Percentiles rank a stretch among this genome's conserved stretches.
These are phyloP conservation scores for Venturia pyrina DNA, from an alignment of 2,329 filamentous ascomycete species.

Conservation along the genomic window DNA sequence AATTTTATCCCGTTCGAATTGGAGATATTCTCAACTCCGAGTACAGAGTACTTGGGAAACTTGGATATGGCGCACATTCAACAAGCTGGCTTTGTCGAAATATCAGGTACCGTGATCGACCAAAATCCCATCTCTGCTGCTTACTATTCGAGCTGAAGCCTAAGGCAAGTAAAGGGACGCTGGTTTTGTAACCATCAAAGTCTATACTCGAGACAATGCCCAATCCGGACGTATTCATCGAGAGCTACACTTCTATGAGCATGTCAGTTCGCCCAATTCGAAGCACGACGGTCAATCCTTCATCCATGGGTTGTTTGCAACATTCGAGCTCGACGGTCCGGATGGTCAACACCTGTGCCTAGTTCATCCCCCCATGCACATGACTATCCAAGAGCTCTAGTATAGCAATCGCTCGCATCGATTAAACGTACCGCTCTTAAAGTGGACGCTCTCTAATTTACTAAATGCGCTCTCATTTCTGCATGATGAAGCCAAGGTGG, in stretches of 20 bases:
- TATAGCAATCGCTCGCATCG: neutral
- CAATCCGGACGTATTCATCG: neutral
- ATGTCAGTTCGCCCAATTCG: neutral
- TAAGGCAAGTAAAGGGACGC: neutral
- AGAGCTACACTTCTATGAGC: neutral
- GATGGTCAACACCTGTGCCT: neutral
- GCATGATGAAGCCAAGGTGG: neutral
- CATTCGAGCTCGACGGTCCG: neutral
- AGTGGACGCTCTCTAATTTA: neutral
- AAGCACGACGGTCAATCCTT: neutral
- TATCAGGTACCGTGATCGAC: neutral
- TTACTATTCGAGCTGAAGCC: too few species aligned
- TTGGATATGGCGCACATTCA: neutral
- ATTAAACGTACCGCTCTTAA: neutral
- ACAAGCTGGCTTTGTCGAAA: neutral
- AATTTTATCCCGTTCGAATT: constrained; percentile 29
- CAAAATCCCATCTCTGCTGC: too few species aligned
- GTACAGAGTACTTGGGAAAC: constrained; percentile 23
- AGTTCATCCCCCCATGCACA: neutral
- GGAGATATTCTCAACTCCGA: constrained; percentile 28
- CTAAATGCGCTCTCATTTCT: neutral
- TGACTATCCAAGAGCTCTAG: neutral
- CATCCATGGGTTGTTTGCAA: neutral
- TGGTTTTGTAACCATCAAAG: neutral
- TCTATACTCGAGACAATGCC: neutral